Evolutionary conservation across 208 protist species (phyloP).

Genomic region (Acanthamoeba culbertsoni): DNA sequence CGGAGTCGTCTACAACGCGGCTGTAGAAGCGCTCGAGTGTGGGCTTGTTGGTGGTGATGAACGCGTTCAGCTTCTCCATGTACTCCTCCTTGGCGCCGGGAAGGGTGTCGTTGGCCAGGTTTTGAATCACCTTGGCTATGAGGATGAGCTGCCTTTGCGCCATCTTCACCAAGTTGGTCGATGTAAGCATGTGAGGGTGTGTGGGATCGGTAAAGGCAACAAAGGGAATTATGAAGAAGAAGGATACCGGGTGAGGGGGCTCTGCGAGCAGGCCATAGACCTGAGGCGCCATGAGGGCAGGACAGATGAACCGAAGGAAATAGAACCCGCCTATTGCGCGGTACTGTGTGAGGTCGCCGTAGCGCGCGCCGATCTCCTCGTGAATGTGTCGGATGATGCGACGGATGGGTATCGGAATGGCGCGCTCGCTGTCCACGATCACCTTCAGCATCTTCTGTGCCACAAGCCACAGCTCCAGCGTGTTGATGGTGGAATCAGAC

Average conservation of each 20-base stretch:
- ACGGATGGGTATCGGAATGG: background rate
- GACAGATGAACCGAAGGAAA: constrained; percentile 51
- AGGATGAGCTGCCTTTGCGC: constrained; percentile 39
- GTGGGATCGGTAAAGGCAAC: background rate
- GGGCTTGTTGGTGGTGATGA: constrained; percentile 21
- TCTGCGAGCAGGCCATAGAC: constrained; percentile 43
- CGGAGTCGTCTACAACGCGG: background rate
- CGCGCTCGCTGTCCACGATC: background rate
- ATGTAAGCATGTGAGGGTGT: background rate
- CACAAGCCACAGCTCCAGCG: constrained; percentile 44
- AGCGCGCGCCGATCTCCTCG: constrained; percentile 3
- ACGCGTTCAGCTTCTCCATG: constrained; percentile 60
- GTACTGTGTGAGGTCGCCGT: background rate
- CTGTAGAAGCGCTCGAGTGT: constrained; percentile 15
- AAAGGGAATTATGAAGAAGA: background rate
- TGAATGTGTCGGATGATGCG: background rate
- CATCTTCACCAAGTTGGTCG: background rate
- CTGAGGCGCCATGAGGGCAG: constrained; percentile 50
- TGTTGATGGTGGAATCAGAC: constrained; percentile 41
- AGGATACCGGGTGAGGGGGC: background rate
- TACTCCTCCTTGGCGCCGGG: constrained; percentile 53
- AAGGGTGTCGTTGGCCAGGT: constrained; percentile 51
- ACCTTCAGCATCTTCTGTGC: constrained; percentile 54
- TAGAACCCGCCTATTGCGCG: constrained; percentile 15
- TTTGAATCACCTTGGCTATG: constrained; percentile 42